Evolutionary conservation across 139 green algal genomes (phyloP).

Genomic region (Coccomyxa sp.): DNA sequence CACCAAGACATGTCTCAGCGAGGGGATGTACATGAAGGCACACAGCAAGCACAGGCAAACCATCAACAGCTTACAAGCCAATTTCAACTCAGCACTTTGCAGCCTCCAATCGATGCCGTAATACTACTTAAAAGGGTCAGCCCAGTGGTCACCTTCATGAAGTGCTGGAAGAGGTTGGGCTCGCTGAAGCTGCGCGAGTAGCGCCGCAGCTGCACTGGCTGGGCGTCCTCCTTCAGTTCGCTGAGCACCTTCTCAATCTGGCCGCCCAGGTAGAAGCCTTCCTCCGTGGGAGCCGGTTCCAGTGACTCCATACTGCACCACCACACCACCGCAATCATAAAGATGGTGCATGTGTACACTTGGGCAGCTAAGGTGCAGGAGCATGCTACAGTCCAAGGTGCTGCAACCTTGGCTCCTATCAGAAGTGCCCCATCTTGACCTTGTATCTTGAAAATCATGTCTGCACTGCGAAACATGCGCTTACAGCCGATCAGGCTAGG

Average conservation of each 20-base stretch:
- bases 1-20: background rate
- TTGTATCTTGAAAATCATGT: no score
- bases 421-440: no score
- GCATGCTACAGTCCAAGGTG: no score
- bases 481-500: no score
- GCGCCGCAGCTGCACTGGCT: background rate
- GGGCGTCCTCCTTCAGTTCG: background rate
- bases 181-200: conserved; percentile 15
- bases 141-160: background rate
- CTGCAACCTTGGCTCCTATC: no score
- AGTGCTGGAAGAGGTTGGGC: background rate
- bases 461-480: no score
- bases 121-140: no score
- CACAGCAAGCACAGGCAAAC: background rate
- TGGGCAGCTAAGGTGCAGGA: no score
- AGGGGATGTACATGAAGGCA: background rate
- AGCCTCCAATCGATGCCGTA: no score
- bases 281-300: background rate
- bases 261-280: background rate
- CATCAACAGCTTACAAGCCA: background rate
- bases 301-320: background rate
- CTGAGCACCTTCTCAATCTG: conserved; percentile 1
- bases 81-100: no score
- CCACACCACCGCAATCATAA: no score
- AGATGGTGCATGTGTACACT: no score